Conservation (phyloP, 805 yeast genomes). For the Trichomonascus vanleenenianus region DNA sequence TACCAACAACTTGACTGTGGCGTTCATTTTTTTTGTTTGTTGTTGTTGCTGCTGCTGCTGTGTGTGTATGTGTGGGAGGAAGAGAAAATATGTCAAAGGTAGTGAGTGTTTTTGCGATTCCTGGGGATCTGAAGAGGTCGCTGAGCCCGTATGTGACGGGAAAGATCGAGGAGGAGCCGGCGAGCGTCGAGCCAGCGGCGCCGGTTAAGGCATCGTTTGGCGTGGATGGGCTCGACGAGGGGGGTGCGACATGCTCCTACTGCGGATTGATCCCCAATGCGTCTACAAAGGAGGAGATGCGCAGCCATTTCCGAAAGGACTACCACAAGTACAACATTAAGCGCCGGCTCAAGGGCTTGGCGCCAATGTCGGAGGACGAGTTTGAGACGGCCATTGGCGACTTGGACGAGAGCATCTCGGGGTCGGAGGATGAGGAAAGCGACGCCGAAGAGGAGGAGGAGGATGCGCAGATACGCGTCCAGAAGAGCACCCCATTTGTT, state of each 20-base stretch:
- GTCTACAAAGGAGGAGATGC: constrained; percentile 1
- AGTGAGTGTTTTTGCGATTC: not conserved
- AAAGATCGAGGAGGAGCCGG: not conserved
- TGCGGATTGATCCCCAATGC: constrained; percentile 11
- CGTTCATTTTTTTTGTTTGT: too few species aligned
- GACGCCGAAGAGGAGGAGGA: constrained; percentile 25
- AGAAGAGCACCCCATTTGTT: constrained; percentile 53
- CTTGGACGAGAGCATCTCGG: constrained; percentile 44
- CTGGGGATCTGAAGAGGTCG: not conserved
- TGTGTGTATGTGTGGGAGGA: too few species aligned
- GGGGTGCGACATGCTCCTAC: constrained; percentile 6
- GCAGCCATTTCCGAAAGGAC: constrained; percentile 50
- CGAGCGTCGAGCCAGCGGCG: not conserved
- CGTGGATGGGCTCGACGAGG: constrained; percentile 1
- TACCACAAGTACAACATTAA: constrained; percentile 53
- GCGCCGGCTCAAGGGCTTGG: constrained; percentile 39
- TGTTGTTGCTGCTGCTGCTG: too few species aligned
- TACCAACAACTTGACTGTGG: too few species aligned
- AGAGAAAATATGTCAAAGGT: not conserved
- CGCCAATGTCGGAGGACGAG: constrained; percentile 45
- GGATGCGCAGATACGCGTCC: constrained; percentile 3
- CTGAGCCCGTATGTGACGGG: not conserved
- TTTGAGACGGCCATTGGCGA: constrained; percentile 49
- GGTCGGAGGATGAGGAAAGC: constrained; percentile 37
- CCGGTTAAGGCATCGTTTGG: not conserved